A percentile compares a stretch with the other conserved stretches of the same genome.
These are phyloP conservation scores for Mortierella sp. DNA, from an alignment of 371 early-diverging fungal species.

Conservation along the genomic window DNA sequence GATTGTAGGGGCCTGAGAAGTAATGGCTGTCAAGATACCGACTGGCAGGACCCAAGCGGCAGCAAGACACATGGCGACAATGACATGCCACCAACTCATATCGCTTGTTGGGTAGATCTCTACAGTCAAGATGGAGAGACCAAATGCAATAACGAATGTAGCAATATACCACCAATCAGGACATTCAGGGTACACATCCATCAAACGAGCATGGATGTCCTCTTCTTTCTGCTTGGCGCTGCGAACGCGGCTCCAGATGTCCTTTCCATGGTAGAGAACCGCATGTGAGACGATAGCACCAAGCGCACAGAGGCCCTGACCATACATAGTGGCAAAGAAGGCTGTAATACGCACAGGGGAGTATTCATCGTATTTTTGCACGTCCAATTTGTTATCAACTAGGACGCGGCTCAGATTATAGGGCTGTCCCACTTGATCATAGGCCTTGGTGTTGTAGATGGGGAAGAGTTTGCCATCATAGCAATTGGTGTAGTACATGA, in stretches of 20 bases:
- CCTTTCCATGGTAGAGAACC: conserved; percentile 65
- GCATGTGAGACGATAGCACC: conserved; percentile 71
- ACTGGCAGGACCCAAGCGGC: conserved; percentile 82
- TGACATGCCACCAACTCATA: conserved; percentile 80
- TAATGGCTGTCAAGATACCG: conserved; percentile 83
- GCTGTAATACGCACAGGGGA: conserved; percentile 73
- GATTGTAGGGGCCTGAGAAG: conserved; percentile 76
- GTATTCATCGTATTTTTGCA: conserved; percentile 63
- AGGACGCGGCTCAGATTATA: conserved; percentile 62
- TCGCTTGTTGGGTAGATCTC: conserved; percentile 68
- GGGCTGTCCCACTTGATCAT: conserved; percentile 62
- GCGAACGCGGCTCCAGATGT: conserved; percentile 57
- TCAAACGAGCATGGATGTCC: conserved; percentile 78
- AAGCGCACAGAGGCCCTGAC: conserved; percentile 71
- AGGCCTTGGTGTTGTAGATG: conserved; percentile 70
- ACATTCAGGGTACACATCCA: conserved; percentile 69
- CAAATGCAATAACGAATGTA: conserved; percentile 71
- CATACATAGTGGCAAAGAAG: conserved; percentile 74
- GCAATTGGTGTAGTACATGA: conserved; percentile 76
- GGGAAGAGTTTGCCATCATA: conserved; percentile 78
- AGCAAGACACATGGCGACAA: conserved; percentile 76
- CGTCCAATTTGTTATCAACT: conserved; percentile 70
- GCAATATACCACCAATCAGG: conserved; percentile 83
- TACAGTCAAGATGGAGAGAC: conserved; percentile 71
- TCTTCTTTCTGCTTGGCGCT: conserved; percentile 64